A percentile compares a stretch with the other conserved stretches of the same genome.
phyloP scores from a whole-genome alignment of 2,329 filamentous ascomycete species.

The Alternaria sp. region DNA sequence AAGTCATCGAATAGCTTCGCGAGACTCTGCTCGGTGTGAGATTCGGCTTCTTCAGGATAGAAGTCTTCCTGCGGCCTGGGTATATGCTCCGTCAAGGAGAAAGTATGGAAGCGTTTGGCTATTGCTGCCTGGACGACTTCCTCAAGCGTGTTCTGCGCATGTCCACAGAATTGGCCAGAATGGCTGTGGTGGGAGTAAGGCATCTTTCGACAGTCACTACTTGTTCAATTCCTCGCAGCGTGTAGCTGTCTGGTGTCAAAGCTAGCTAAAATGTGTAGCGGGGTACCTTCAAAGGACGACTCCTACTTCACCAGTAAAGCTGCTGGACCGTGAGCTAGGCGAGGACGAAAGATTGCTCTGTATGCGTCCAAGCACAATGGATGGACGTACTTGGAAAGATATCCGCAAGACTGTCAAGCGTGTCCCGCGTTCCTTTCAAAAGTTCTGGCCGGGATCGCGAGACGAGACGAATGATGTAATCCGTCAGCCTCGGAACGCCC shows the following conservation, averaged over 20 bases:
- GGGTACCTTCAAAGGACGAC: neutral
- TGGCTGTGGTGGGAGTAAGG: conserved; percentile 98
- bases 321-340: neutral
- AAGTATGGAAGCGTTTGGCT: conserved; percentile 77
- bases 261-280: neutral
- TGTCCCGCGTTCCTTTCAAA: conserved; percentile 1
- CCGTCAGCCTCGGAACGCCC: conserved; percentile 1
- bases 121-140: conserved; percentile 84
- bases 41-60: conserved; percentile 85
- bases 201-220: conserved; percentile 64
- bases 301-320: neutral
- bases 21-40: conserved; percentile 45
- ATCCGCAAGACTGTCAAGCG: neutral
- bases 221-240: neutral
- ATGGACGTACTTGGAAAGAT: neutral
- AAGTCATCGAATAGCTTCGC: conserved; percentile 72
- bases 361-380: neutral
- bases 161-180: conserved; percentile 92
- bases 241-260: neutral
- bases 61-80: conserved; percentile 80
- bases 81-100: conserved; percentile 95
- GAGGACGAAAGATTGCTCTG: neutral
- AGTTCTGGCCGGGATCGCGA: neutral
- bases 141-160: conserved; percentile 86
- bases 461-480: conserved; percentile 8